Conservation (phyloP, 176 grass and related monocot species). For the Miscanthus lutarioriparius region DNA sequence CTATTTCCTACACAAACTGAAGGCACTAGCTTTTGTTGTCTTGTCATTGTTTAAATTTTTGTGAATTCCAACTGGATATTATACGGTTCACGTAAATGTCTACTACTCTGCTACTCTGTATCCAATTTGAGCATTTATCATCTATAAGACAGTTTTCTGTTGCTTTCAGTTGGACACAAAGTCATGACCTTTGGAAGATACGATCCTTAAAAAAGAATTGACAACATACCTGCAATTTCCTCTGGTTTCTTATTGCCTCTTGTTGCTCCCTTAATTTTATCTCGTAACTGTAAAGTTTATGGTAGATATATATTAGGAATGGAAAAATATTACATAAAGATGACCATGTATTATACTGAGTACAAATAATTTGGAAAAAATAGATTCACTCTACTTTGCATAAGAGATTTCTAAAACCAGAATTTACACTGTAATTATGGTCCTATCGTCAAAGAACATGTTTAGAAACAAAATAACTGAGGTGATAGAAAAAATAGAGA, state of each 20-base stretch:
- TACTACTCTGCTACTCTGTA: neutral
- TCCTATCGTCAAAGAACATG: constrained; percentile 19
- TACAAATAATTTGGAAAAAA: constrained; percentile 18
- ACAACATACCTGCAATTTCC: constrained; percentile 75
- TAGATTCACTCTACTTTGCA: neutral
- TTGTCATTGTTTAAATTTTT: neutral
- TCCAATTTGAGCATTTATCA: constrained; percentile 11
- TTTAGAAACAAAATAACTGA: constrained; percentile 17
- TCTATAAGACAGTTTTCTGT: constrained; percentile 17
- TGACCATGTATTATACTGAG: neutral
- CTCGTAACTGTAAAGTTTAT: constrained; percentile 66
- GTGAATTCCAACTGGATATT: neutral
- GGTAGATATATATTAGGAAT: constrained; percentile 28
- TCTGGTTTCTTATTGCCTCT: constrained; percentile 84
- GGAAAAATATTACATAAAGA: constrained; percentile 19
- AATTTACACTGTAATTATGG: neutral
- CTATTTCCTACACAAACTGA: neutral
- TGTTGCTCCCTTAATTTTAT: constrained; percentile 96
- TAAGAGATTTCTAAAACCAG: neutral
- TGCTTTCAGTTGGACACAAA: neutral
- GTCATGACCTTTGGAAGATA: neutral
- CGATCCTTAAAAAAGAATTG: constrained; percentile 17
- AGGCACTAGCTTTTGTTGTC: neutral
- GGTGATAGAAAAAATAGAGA: constrained; percentile 2
- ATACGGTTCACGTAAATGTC: neutral